Conservation (phyloP, 345 rosid genomes). For the Cochlearia excelsa region DNA sequence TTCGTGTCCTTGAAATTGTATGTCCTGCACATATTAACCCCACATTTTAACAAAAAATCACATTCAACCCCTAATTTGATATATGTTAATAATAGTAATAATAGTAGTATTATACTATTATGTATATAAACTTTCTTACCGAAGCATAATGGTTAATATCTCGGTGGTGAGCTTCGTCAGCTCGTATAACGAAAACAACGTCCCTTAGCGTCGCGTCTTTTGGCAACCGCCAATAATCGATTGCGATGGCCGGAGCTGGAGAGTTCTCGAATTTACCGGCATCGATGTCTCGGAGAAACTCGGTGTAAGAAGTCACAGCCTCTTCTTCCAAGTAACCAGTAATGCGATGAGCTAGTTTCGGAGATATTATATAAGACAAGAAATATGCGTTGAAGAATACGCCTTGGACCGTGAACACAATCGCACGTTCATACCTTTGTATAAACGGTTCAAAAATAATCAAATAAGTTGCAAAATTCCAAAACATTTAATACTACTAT, state of each 20-base stretch:
- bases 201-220: constrained; percentile 57
- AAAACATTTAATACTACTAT: no score
- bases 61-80: not conserved
- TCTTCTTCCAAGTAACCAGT: constrained; percentile 84
- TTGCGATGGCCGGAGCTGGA: constrained; percentile 79
- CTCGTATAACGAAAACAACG: constrained; percentile 64
- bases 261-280: constrained; percentile 69
- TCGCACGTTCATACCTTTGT: constrained; percentile 50
- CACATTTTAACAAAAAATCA: not conserved
- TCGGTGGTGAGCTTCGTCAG: constrained; percentile 83
- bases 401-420: constrained; percentile 66
- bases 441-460: no score
- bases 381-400: constrained; percentile 79
- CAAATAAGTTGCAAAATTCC: no score
- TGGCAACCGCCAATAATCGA: constrained; percentile 76
- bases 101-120: no score
- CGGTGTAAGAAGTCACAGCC: constrained; percentile 76
- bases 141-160: constrained; percentile 86
- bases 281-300: constrained; percentile 72
- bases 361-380: constrained; percentile 64
- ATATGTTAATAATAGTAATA: no score
- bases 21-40: constrained; percentile 43
- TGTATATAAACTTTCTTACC: constrained; percentile 32
- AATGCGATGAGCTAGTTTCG: constrained; percentile 74
- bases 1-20: constrained; percentile 50